These are phyloP conservation scores for Heritiera fomes DNA, from an alignment of 345 rosid genomes.

Conservation along the genomic window DNA sequence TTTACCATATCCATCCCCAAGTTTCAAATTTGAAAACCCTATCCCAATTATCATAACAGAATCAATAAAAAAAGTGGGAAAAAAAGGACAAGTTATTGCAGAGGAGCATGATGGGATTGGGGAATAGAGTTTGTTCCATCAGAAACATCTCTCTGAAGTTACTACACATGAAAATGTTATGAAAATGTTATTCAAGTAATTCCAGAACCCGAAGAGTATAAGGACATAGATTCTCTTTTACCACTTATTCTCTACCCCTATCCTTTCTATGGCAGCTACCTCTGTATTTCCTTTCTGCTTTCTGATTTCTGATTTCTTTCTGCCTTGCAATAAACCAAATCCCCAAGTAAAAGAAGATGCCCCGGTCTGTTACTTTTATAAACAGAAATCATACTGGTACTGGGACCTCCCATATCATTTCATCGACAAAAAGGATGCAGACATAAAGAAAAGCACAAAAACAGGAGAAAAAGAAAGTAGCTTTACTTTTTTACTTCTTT, in stretches of 20 bases:
- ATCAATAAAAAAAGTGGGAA: neutral
- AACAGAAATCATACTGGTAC: neutral
- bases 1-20: neutral
- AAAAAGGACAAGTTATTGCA: neutral
- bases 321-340: neutral
- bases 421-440: neutral
- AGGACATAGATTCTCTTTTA: conserved; percentile 1
- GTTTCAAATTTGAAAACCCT: neutral
- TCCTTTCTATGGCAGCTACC: neutral
- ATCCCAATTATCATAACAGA: neutral
- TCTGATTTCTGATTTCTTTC: neutral
- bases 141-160: neutral
- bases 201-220: neutral
- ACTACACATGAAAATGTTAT: conserved; percentile 15
- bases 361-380: neutral
- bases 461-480: neutral
- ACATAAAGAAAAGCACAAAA: neutral
- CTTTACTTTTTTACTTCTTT: neutral
- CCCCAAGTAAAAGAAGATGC: neutral
- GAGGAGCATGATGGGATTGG: neutral
- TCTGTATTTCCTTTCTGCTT: neutral
- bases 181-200: neutral
- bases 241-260: conserved; percentile 4
- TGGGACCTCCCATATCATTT: neutral
- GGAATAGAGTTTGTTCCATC: no score